phyloP scores from a whole-genome alignment of 2,329 filamentous ascomycete species.

The Triangularia verruculosa region DNA sequence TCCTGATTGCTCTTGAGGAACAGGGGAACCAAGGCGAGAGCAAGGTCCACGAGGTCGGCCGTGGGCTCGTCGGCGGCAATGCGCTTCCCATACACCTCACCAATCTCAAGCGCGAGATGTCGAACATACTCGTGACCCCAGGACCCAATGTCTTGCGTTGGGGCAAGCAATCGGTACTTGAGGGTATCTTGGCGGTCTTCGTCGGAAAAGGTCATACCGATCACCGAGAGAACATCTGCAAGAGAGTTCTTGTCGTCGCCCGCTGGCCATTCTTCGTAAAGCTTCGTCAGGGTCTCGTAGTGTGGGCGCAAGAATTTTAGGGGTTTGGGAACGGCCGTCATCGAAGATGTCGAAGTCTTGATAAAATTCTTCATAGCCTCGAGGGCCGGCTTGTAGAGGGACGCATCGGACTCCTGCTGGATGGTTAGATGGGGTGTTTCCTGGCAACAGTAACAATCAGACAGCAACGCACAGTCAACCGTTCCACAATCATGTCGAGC shows the following conservation, averaged over 20 bases:
- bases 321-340: constrained; percentile 98
- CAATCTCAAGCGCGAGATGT: constrained; percentile 92
- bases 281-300: constrained; percentile 82
- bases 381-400: constrained; percentile 86
- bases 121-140: constrained; percentile 99
- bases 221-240: constrained; percentile 92
- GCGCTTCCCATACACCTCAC: constrained; percentile 87
- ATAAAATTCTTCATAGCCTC: constrained; percentile 98
- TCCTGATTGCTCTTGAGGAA: constrained; percentile 98
- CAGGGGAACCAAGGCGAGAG: constrained; percentile 80
- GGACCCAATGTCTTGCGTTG: constrained; percentile 86
- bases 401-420: constrained; percentile 74
- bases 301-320: constrained; percentile 97
- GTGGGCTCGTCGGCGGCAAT: constrained; percentile 80
- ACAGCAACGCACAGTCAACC: constrained; percentile 66
- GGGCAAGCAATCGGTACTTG: constrained; percentile 88
- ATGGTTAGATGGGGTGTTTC: constrained; percentile 21
- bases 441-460: background rate
- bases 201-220: constrained; percentile 98
- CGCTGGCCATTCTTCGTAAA: constrained; percentile 85
- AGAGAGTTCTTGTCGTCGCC: constrained; percentile 84
- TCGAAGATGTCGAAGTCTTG: constrained; percentile 98
- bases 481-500: constrained; percentile 95
- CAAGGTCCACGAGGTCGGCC: constrained; percentile 81
- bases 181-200: constrained; percentile 94